Evolutionary conservation across 2,329 filamentous ascomycete species (phyloP), one percentile per base, ranked within the genome.

Genomic region (Apiospora rasikravindrae): DNA sequence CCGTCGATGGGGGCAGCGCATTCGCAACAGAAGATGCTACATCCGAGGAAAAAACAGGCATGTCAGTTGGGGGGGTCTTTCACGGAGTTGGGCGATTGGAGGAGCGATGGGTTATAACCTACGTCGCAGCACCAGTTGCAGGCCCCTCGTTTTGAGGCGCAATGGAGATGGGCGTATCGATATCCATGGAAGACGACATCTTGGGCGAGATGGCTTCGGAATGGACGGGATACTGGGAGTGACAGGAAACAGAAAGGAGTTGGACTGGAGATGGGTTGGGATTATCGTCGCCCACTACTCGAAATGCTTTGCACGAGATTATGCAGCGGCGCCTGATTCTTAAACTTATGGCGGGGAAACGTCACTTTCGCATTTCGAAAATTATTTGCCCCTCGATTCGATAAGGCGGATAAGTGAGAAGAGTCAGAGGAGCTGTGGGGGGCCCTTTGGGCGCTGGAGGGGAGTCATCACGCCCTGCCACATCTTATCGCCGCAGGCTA

Each of bases 1-100:
- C 96, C 96, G 83, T 98, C 95, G 79, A 99, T 98, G 51, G 96
- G 92, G 73, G 94, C 95, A 80, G 96, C 96, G 83, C 96, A 99
- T 88, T 98, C 98, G 86, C 94, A 98, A 84, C 96, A 99, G 72
- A 99, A 93, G 80, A 98, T 98, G n/a, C 91, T 94, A 73, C 44
- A 73, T 70, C 14, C 3, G n/a, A 45, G 33, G n/a, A 29, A 61
- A 29, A 29, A 68, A 64, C 7, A 6, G 70, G 75, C 77, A 33
- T 24, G 71, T 16, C 71, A 29, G 78, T 75, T 13, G 11, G 57
- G 26, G 33, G 74, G n/a, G n/a, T n/a, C 16, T 11, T n/a, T 37
- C 19, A n/a, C 16, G 2, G 4, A 11, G 11, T 64, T n/a, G 77
- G 70, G 24, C 44, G 69, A 67, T 69, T 49, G 10, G 70, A 67